Base-by-base conservation (phyloP, 176 grass and related monocot species). In the Musa schizocarpa region DNA sequence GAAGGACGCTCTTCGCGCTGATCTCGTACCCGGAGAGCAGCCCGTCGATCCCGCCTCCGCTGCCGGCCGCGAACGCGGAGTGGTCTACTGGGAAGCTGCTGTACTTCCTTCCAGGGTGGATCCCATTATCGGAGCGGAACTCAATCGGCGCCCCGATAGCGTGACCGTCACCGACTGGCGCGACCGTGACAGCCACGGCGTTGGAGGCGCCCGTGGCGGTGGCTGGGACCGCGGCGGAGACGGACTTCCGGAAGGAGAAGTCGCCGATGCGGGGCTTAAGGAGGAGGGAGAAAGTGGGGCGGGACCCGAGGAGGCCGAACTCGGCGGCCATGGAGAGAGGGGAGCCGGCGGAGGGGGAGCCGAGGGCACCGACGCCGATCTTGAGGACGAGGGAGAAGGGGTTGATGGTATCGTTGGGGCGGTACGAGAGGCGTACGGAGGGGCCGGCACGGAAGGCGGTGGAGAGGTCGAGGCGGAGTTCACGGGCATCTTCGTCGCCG, bases 401-500 rank as follows among this genome's bases (percentile, higher is more conserved):
- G 4, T 54, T 55, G 49, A 21, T 1, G 71, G 20, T 0, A 9
- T 73, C 71, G 51, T 54, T 73, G 11, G 71, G 71, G 52, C 71
- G 51, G 71, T 54, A 73, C 13, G 52, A 73, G n/a, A 73, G 52
- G 50, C 71, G 52, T 51, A 73, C 29, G 71, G 71, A 73, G 6
- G 71, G 71, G 11, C 74, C 29, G 19, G 43, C 56, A 1, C 11
- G 6, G 2, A 63, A 76, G 43, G 29, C 74, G 43, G 74, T 76
- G 58, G 56, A 13, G 74, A 76, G 34, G n/a, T 76, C 74, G 74
- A 76, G 59, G 16, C 58, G 57, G 56, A 76, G 57, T 11, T 76
- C 74, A 2, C 27, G 9, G 27, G 74, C 14, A 14, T 26, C 6
- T 17, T 73, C 20, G 9, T 51, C 57, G 34, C 43, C 74, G 43